Evolutionary conservation across 768 basidiomycete species (phyloP), one percentile per base, ranked within the genome.

Genomic region (Hemileccinum impolitum): DNA sequence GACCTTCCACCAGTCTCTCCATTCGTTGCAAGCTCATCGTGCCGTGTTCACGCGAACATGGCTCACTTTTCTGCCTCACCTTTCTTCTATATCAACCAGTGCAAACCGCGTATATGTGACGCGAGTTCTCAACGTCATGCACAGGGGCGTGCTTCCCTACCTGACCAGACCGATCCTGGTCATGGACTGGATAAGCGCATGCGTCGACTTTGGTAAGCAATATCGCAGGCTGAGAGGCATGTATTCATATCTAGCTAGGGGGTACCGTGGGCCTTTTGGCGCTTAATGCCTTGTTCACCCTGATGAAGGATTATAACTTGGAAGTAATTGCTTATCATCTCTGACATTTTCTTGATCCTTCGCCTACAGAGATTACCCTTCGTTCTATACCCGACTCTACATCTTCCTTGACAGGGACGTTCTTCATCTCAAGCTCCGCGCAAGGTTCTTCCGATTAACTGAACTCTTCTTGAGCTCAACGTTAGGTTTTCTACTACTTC

Each of bases 251-350:
- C 35, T 48, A 2, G 18, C 11, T 53, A 89, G 92, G 94, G 30
- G 94, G 92, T 2, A 78, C 84, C 0, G 77, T 89, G 14, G 96
- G 92, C 1, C 75, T 99, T 48, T 72, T 98, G 38, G 93, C 91
- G 1, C 75, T 99, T 55, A 98, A 98, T 58, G 87, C 90, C 1
- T 69, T 99, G 43, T 98, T 93, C 62, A 79, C 86, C 12, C 74
- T 99, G 52, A 97, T 98, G 70, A 88, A 80, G 50, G 84, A 93
- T 44, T 94, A 96, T 63, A 96, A 96, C 58, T 75, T 99, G 94
- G 91, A 61, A 63, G 90, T 76, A 23, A 11, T 30, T 3, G 19
- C 36, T 21, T 23, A 21, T 54, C 42, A 12, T 25, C 14, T 25
- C 9, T n/a, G 28, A 19, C 15, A 13, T 23, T 48, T 39, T 32